Evolutionary conservation across 257 asterid species (phyloP).

Genomic region (Penstemon davidsonii): DNA sequence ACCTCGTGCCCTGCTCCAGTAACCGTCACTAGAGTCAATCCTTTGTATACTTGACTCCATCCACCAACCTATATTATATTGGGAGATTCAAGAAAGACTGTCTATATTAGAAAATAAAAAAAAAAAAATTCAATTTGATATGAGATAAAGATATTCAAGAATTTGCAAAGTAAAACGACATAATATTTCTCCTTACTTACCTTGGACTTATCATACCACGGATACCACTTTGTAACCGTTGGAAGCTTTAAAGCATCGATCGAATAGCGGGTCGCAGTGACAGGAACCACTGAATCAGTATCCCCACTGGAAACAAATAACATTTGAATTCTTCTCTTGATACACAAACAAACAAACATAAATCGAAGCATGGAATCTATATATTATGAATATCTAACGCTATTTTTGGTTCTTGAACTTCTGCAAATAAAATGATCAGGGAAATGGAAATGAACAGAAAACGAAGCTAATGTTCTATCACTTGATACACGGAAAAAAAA

Average conservation of each 20-base stretch:
- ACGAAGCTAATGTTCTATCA: too few relatives aligned
- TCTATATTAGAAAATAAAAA: neutral
- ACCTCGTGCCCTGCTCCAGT: constrained; percentile 99
- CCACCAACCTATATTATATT: constrained; percentile 74
- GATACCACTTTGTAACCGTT: constrained; percentile 71
- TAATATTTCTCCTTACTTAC: constrained; percentile 36
- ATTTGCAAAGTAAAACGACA: neutral
- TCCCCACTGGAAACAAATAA: constrained; percentile 64
- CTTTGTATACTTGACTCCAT: constrained; percentile 95
- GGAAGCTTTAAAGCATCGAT: constrained; percentile 91
- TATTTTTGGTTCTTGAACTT: too few relatives aligned
- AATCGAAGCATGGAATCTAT: too few relatives aligned
- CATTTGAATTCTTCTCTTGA: too few relatives aligned
- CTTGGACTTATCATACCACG: constrained; percentile 85
- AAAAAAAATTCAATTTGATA: neutral
- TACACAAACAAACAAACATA: too few relatives aligned
- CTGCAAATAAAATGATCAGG: too few relatives aligned
- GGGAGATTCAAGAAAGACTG: too few relatives aligned
- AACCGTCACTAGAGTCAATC: constrained; percentile 79
- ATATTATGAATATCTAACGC: too few relatives aligned
- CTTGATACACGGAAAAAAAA: too few relatives aligned
- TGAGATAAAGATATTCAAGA: neutral
- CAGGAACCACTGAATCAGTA: constrained; percentile 89
- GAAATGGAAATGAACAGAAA: too few relatives aligned
- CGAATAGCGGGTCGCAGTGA: constrained; percentile 96